phyloP scores from a whole-genome alignment of 2,329 filamentous ascomycete genomes.

The Exophiala bonariae region DNA sequence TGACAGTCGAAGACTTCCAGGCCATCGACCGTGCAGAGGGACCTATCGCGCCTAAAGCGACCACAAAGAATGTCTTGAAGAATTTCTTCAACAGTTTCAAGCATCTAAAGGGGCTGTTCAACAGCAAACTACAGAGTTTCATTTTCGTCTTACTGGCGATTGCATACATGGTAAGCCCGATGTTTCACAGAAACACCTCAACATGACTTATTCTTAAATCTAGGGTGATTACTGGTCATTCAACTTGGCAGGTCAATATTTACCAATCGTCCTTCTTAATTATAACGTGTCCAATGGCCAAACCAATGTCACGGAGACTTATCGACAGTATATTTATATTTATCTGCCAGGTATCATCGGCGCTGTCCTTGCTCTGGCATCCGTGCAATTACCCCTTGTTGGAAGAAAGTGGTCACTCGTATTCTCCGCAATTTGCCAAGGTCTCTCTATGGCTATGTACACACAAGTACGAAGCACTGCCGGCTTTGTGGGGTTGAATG shows the following conservation, averaged over 20 bases:
- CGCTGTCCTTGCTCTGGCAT: slow-evolving; percentile 39
- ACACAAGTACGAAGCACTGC: slow-evolving; percentile 45
- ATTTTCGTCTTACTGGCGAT: slow-evolving; percentile 34
- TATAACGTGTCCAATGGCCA: slow-evolving; percentile 32
- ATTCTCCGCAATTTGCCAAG: slow-evolving; percentile 43
- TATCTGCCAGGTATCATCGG: slow-evolving; percentile 37
- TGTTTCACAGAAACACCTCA: too few relatives aligned
- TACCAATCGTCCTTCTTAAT: slow-evolving; percentile 34
- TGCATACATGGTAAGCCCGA: slow-evolving; percentile 44
- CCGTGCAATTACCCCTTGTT: slow-evolving; percentile 43
- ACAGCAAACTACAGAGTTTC: slow-evolving; percentile 35
- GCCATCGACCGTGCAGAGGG: slow-evolving; percentile 48
- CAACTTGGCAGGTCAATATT: slow-evolving; percentile 39
- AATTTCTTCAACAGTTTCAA: slow-evolving; percentile 33
- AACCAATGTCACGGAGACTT: slow-evolving; percentile 29
- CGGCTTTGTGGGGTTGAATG: slow-evolving; percentile 50
- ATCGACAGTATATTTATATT: slow-evolving; percentile 38
- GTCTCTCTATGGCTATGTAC: slow-evolving; percentile 40
- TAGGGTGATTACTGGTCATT: slow-evolving; percentile 35
- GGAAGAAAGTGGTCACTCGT: slow-evolving; percentile 40
- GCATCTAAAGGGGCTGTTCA: slow-evolving; percentile 33
- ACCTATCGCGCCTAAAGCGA: slow-evolving; percentile 8
- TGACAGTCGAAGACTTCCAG: slow-evolving; percentile 69
- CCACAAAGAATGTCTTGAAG: slow-evolving; percentile 28
- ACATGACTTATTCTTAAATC: too few relatives aligned